Base-by-base conservation (phyloP, 2,329 filamentous ascomycete species). In the Helotiales sp. region DNA sequence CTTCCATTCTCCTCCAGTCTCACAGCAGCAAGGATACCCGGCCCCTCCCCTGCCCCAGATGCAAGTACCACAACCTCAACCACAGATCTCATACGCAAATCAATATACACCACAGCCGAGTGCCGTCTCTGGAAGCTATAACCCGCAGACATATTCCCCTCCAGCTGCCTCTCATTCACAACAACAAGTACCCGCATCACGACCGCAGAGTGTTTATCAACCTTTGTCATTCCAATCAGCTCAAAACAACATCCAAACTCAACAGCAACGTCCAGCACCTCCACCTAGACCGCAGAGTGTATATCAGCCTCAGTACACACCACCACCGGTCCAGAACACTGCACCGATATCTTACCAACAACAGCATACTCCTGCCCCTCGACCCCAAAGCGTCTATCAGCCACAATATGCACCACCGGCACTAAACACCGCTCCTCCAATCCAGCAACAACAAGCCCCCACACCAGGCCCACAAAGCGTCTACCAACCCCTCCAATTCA, bases 201-300 rank as follows among this genome's bases (percentile, higher is more conserved):
- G 43, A 50, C 28, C 43, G 11, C 28, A 47, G 26, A 49, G 59
- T 17, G n/a, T 26, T 22, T 61, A 50, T 43, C 59, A 49, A 34
- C 59, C 59, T n/a, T 45, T 49, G 6, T 50, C 24, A 2, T 34
- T 50, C 20, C 43, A 26, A 30, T n/a, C 15, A 13, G 17, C 34
- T 30, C 57, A 45, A 17, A 43, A 32, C 15, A 3, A 11, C 20
- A 26, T 37, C 13, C 24, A 37, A 17, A 10, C 15, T 13, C 57
- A 74, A 22, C 20, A 37, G 26, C 52, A 55, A 24, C 24, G 43
- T 17, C 50, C 61, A 37, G 61, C 61, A 49, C 76, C 13, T 73
- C 78, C n/a, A 76, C 77, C 37, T 79, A 77, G 0, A 82, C 82
- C 3, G 81, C 80, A 7, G 75, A 57, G 30, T 17, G 20, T 24